These are phyloP conservation scores for Paecilomyces dactylethromorphus DNA, from an alignment of 2,329 filamentous ascomycete genomes.

Conservation along the genomic window DNA sequence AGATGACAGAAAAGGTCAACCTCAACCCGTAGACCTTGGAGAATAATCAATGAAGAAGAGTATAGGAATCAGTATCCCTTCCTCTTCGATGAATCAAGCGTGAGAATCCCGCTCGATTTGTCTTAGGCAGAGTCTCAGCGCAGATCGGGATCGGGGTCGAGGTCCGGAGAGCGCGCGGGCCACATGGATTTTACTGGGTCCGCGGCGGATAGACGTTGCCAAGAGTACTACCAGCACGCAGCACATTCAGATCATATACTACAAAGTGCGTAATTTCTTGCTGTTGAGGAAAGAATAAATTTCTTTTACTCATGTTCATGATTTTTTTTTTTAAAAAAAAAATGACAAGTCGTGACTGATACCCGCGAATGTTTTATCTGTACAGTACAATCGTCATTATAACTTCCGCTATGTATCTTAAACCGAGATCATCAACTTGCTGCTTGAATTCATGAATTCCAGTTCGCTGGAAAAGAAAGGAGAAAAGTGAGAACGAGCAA, in stretches of 20 bases:
- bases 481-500: not conserved
- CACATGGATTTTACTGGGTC: not conserved
- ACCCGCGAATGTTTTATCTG: not conserved
- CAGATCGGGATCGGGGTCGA: not conserved
- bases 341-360: not conserved
- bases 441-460: not conserved
- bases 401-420: not conserved
- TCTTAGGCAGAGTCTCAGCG: not conserved
- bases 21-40: too few species aligned
- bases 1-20: too few species aligned
- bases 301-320: too few species aligned
- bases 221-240: not conserved
- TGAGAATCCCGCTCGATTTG: too few species aligned
- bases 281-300: too few species aligned
- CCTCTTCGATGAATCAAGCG: too few species aligned
- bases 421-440: not conserved
- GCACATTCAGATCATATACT: not conserved
- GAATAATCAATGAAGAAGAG: too few species aligned
- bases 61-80: too few species aligned
- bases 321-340: too few species aligned
- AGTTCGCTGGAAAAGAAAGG: not conserved
- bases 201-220: not conserved
- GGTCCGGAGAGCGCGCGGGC: not conserved
- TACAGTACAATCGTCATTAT: not conserved
- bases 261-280: not conserved